A percentile compares a stretch with the other conserved stretches of the same genome.
Conservation (phyloP, 345 rosid genomes). For the Lagerstroemia speciosa region DNA sequence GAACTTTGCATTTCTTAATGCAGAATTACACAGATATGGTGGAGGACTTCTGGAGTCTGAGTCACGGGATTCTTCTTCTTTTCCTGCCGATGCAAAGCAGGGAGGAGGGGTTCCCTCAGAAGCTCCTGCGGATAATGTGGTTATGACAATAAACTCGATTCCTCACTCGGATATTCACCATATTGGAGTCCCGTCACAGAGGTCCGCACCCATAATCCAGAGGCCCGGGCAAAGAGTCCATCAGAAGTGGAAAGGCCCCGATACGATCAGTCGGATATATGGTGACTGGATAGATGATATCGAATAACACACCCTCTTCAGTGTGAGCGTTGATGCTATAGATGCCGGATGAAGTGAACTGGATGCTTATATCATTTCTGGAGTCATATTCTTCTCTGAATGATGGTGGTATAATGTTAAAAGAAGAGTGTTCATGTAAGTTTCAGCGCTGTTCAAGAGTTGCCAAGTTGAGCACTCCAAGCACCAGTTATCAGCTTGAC, state of each 20-base stretch:
- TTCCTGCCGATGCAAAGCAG: slow-evolving; percentile 49
- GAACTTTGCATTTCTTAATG: not conserved
- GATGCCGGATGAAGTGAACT: not conserved
- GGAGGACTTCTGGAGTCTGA: slow-evolving; percentile 68
- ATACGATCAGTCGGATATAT: slow-evolving; percentile 88
- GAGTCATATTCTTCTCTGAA: not conserved
- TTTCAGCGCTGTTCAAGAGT: not conserved
- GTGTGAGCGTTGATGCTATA: not conserved
- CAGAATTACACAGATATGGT: slow-evolving; percentile 89
- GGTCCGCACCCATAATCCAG: slow-evolving; percentile 52
- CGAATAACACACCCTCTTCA: slow-evolving; percentile 35
- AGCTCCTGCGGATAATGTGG: slow-evolving; percentile 36
- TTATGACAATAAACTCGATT: slow-evolving; percentile 35
- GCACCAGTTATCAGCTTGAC: not conserved
- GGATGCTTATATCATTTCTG: not conserved
- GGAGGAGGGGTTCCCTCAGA: slow-evolving; percentile 44
- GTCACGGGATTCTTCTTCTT: slow-evolving; percentile 41
- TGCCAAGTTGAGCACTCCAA: not conserved
- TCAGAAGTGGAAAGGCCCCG: slow-evolving; percentile 97
- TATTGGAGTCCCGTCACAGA: slow-evolving; percentile 64
- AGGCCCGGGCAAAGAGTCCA: slow-evolving; percentile 76
- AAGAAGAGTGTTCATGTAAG: not conserved
- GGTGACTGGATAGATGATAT: slow-evolving; percentile 98
- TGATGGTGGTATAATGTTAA: not conserved
- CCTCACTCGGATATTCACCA: slow-evolving; percentile 54